A percentile compares a stretch with the other conserved stretches of the same genome.
phyloP scores from a whole-genome alignment of 2,329 filamentous ascomycete genomes.

The Rutstroemia sp. region DNA sequence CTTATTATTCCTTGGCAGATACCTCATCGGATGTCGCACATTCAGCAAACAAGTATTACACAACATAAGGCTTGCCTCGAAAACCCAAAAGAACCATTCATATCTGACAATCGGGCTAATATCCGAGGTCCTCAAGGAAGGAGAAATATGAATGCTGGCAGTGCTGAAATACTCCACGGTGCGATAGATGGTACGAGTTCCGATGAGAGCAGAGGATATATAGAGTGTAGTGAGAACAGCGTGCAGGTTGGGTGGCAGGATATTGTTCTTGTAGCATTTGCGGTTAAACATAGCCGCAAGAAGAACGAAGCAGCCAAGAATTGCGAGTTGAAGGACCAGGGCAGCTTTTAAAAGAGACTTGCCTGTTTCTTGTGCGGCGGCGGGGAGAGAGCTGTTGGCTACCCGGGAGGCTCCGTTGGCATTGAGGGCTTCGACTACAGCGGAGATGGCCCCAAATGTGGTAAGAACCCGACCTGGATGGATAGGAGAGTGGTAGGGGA shows the following conservation, averaged over 20 bases:
- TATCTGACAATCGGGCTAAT: constrained; percentile 44
- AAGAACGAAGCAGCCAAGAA: constrained; percentile 41
- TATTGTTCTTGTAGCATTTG: constrained; percentile 33
- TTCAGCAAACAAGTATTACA: constrained; percentile 44
- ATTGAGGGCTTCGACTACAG: constrained; percentile 41
- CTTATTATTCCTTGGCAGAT: constrained; percentile 40
- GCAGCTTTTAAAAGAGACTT: constrained; percentile 42
- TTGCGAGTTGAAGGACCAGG: constrained; percentile 46
- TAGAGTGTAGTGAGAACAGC: constrained; percentile 43
- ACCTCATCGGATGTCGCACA: constrained; percentile 42
- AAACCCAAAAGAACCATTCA: constrained; percentile 54
- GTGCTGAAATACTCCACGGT: constrained; percentile 51
- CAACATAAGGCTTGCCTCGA: constrained; percentile 48
- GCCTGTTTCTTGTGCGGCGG: constrained; percentile 34
- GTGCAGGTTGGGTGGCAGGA: constrained; percentile 20
- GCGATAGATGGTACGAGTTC: constrained; percentile 48
- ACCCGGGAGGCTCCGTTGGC: constrained; percentile 41
- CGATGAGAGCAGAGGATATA: constrained; percentile 40
- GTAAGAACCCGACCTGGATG: constrained; percentile 39
- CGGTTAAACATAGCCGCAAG: constrained; percentile 44
- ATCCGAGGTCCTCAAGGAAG: constrained; percentile 25
- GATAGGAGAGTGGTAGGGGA: constrained; percentile 50
- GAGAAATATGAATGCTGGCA: constrained; percentile 33
- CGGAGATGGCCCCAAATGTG: constrained; percentile 40
- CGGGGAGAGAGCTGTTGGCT: constrained; percentile 37